These are phyloP conservation scores for Plasmopara halstedii DNA, from an alignment of 352 stramenopile species.

Conservation along the genomic window DNA sequence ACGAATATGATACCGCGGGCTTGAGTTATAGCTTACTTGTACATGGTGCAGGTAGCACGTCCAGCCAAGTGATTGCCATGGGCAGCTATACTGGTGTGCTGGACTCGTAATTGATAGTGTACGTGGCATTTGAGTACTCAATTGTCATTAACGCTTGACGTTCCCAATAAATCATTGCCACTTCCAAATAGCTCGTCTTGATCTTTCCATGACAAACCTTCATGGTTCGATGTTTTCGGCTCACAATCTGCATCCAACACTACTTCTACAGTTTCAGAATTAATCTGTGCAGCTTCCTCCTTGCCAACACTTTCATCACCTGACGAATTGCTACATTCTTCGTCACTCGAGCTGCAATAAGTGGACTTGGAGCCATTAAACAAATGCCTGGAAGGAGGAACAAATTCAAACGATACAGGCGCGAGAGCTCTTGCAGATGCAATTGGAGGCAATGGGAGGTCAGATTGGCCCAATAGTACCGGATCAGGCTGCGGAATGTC, in stretches of 20 bases:
- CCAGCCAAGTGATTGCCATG: slow-evolving; percentile 5
- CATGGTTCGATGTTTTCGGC: slow-evolving; percentile 6
- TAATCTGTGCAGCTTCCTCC: slow-evolving; percentile 23
- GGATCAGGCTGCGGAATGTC: slow-evolving; percentile 69
- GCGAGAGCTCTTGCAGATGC: slow-evolving; percentile 16
- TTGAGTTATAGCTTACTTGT: slow-evolving; percentile 23
- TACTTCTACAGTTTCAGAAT: slow-evolving; percentile 16
- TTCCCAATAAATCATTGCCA: slow-evolving; percentile 59
- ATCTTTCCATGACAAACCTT: slow-evolving; percentile 37
- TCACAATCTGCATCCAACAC: slow-evolving; percentile 32
- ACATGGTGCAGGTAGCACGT: slow-evolving; percentile 17
- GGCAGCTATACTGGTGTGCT: not conserved
- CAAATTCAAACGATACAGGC: slow-evolving; percentile 55
- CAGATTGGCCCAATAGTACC: slow-evolving; percentile 52
- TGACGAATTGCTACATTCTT: slow-evolving; percentile 45
- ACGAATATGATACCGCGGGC: too few species aligned
- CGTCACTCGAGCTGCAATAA: slow-evolving; percentile 53
- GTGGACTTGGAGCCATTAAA: slow-evolving; percentile 62
- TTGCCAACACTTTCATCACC: slow-evolving; percentile 34
- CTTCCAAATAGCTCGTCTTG: slow-evolving; percentile 72
- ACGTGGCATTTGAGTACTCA: slow-evolving; percentile 11
- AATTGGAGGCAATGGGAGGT: slow-evolving; percentile 26
- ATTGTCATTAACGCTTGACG: slow-evolving; percentile 53
- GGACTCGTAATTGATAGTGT: not conserved
- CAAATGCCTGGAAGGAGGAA: slow-evolving; percentile 62